phyloP scores from a whole-genome alignment of 2,329 filamentous ascomycete genomes.

The Arthroderma uncinatum region DNA sequence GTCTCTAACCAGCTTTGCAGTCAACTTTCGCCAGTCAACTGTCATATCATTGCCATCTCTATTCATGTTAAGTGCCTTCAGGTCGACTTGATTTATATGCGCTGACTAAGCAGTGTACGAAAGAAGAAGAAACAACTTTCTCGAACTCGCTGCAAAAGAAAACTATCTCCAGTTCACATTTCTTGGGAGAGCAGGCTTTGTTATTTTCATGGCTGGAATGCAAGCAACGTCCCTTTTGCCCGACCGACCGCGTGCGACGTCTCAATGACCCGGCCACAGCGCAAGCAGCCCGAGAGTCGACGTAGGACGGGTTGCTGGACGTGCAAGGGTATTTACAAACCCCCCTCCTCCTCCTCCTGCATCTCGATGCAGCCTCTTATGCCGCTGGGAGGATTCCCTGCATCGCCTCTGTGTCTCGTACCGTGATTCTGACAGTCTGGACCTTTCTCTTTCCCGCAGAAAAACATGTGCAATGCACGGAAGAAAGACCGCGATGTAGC shows the following conservation, averaged over 20 bases:
- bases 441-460: conserved; percentile 9
- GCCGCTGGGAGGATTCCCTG: background rate
- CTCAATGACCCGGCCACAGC: conserved; percentile 10
- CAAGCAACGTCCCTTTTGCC: background rate
- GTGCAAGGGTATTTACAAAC: conserved; percentile 18
- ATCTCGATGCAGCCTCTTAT: background rate
- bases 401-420: background rate
- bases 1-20: no score
- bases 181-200: background rate
- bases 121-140: background rate
- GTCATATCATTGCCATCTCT: no score
- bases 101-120: background rate
- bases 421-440: background rate
- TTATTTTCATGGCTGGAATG: conserved; percentile 2
- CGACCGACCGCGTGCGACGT: background rate
- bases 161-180: background rate
- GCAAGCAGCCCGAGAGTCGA: conserved; percentile 16
- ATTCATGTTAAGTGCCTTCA: no score
- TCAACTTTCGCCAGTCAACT: no score
- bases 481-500: conserved; percentile 21
- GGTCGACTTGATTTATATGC: background rate
- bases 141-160: background rate
- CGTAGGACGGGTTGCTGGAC: conserved; percentile 21
- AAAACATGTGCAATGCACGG: conserved; percentile 25
- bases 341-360: background rate